Conservation (phyloP, 2,329 filamentous ascomycete species). For the Colletotrichum godetiae region DNA sequence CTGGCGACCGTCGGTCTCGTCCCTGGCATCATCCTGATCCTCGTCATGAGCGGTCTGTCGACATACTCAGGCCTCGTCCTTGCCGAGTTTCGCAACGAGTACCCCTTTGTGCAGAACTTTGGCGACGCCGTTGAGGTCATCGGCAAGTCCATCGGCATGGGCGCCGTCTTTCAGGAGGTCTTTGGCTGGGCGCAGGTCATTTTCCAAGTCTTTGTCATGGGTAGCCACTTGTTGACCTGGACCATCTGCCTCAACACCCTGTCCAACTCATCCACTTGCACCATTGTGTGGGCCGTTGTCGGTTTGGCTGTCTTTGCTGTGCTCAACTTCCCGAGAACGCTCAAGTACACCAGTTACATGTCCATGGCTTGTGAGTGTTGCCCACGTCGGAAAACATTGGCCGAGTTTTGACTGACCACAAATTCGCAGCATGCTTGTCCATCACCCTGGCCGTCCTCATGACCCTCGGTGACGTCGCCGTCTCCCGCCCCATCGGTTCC, state of each 20-base stretch:
- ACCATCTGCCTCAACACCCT: slow-evolving; percentile 74
- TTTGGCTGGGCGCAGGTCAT: slow-evolving; percentile 69
- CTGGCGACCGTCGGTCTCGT: slow-evolving; percentile 78
- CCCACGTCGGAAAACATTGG: neutral
- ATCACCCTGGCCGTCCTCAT: slow-evolving; percentile 72
- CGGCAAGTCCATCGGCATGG: slow-evolving; percentile 55
- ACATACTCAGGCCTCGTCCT: slow-evolving; percentile 67
- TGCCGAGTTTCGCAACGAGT: slow-evolving; percentile 77
- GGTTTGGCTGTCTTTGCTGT: slow-evolving; percentile 69
- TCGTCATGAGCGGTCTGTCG: slow-evolving; percentile 74
- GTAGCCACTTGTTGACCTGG: slow-evolving; percentile 76
- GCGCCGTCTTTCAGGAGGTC: slow-evolving; percentile 66
- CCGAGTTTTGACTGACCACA: neutral
- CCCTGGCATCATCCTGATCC: slow-evolving; percentile 78
- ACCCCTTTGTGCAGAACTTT: slow-evolving; percentile 76
- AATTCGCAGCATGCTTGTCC: slow-evolving; percentile 61
- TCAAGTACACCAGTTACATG: slow-evolving; percentile 71
- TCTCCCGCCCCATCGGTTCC: slow-evolving; percentile 52
- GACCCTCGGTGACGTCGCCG: slow-evolving; percentile 71
- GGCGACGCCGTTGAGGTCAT: slow-evolving; percentile 74
- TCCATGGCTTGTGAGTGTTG: slow-evolving; percentile 62
- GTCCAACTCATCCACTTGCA: slow-evolving; percentile 69
- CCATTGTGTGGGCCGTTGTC: slow-evolving; percentile 71
- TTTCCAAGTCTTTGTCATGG: slow-evolving; percentile 76
- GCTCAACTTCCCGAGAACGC: slow-evolving; percentile 70